Percentiles rank a stretch among this genome's conserved stretches.
Conservation (phyloP, 2,329 filamentous ascomycete genomes). For the Alternaria panax region DNA sequence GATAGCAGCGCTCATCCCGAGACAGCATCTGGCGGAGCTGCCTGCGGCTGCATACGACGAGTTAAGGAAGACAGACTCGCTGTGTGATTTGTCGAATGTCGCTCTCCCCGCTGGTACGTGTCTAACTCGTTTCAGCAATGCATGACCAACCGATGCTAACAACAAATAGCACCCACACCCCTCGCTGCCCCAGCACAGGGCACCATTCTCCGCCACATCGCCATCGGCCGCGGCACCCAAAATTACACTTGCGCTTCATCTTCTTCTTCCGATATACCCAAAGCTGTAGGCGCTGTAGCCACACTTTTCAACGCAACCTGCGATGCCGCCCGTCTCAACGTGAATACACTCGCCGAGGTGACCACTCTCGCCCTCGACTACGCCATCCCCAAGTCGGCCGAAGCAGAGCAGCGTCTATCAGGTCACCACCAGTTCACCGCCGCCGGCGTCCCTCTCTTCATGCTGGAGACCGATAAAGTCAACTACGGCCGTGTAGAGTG, state of each 20-base stretch:
- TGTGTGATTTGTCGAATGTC: constrained; percentile 40
- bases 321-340: constrained; percentile 67
- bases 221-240: constrained; percentile 85
- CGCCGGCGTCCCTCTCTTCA: constrained; percentile 77
- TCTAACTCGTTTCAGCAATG: background rate
- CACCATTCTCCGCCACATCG: constrained; percentile 75
- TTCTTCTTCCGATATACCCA: constrained; percentile 68
- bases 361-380: constrained; percentile 74
- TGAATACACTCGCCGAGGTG: constrained; percentile 67
- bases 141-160: constrained; percentile 24
- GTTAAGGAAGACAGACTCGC: constrained; percentile 30
- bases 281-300: constrained; percentile 75
- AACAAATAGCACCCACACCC: constrained; percentile 58
- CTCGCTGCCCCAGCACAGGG: constrained; percentile 69
- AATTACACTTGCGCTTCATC: constrained; percentile 83
- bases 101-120: constrained; percentile 44
- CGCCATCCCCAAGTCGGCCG: constrained; percentile 56
- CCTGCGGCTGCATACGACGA: constrained; percentile 27
- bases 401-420: constrained; percentile 67
- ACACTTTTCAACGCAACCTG: constrained; percentile 89
- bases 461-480: constrained; percentile 67
- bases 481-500: constrained; percentile 68
- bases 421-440: constrained; percentile 85
- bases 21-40: constrained; percentile 25
- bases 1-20: constrained; percentile 29